Evolutionary conservation across 2,329 filamentous ascomycete species (phyloP).

Genomic region (Penicillium frequentans): DNA sequence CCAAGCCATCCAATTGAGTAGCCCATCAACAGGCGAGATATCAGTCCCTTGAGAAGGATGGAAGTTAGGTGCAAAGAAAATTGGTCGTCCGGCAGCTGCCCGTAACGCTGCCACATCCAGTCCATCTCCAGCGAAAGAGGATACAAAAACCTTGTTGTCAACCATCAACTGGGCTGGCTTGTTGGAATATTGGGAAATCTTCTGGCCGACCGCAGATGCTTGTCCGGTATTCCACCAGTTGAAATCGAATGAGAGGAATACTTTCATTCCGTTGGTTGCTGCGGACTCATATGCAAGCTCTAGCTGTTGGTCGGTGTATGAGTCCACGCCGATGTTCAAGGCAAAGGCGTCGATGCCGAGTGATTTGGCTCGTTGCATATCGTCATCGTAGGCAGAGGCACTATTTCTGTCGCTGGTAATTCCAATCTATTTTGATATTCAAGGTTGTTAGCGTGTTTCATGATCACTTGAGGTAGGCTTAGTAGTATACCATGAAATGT

Average conservation of each 20-base stretch:
- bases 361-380: conserved; percentile 48
- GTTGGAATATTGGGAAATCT: conserved; percentile 48
- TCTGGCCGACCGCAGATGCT: conserved; percentile 44
- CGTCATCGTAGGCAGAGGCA: conserved; percentile 49
- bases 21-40: conserved; percentile 40
- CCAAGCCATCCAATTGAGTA: conserved; percentile 49
- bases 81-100: conserved; percentile 41
- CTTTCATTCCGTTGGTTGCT: conserved; percentile 49
- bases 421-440: conserved; percentile 38
- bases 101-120: conserved; percentile 46
- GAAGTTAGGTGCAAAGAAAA: conserved; percentile 55
- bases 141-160: conserved; percentile 52
- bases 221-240: conserved; percentile 48
- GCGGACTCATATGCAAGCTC: conserved; percentile 52
- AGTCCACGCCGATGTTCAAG: conserved; percentile 51
- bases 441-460: background rate
- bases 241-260: conserved; percentile 60
- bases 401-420: conserved; percentile 46
- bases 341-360: conserved; percentile 52
- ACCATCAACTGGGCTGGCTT: conserved; percentile 51
- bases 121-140: conserved; percentile 54
- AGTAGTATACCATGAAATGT: conserved; percentile 42
- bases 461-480: background rate
- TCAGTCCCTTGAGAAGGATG: conserved; percentile 42
- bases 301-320: conserved; percentile 47